Base-by-base conservation (phyloP, 805 yeast species). In the Hanseniaspora osmophila region DNA sequence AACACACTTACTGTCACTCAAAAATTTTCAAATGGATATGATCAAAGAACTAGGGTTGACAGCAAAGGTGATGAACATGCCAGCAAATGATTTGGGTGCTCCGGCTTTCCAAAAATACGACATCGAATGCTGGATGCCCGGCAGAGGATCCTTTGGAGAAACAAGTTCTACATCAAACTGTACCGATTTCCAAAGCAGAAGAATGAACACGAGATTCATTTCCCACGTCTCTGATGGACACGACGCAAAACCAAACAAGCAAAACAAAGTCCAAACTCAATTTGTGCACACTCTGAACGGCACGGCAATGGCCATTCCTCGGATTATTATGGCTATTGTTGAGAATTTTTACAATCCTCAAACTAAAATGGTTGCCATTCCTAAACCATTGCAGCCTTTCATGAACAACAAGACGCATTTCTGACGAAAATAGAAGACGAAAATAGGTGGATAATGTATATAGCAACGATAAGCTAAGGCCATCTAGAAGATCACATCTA, bases 101-200 rank as follows among this genome's bases (percentile, higher is more conserved):
- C 95, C 98, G 1, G 97, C 97, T 0, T 77, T 71, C 62, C 80
- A 83, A 56, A 92, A 92, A 60, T 85, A 78, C 58, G 98, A 92
- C 54, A 84, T 88, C 47, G 98, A 92, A 63, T 95, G 88, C 0
- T 85, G 95, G 87, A 90, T 92, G 97, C 97, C 97, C 0, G 96
- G 97, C 2, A 74, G 96, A 54, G 88, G 85, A 1, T 60, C 66
- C 1, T 90, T 94, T 85, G 98, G 98, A 3, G 98, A 92, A 59
- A 70, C 92, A 30, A 78, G 94, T 1, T 84, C 95, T 29, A 73
- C 94, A 1, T 87, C 96, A 2, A 90, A 88, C 58, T 92, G 98
- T 61, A 75, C 86, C 3, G 96, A 88, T 52, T 92, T 75, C 60
- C 98, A 92, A 64, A 66, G 94, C 7, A 72, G 95, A 61, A 72